Conservation (phyloP, 2,329 filamentous ascomycete genomes). For the Aspergillus viridinutans region DNA sequence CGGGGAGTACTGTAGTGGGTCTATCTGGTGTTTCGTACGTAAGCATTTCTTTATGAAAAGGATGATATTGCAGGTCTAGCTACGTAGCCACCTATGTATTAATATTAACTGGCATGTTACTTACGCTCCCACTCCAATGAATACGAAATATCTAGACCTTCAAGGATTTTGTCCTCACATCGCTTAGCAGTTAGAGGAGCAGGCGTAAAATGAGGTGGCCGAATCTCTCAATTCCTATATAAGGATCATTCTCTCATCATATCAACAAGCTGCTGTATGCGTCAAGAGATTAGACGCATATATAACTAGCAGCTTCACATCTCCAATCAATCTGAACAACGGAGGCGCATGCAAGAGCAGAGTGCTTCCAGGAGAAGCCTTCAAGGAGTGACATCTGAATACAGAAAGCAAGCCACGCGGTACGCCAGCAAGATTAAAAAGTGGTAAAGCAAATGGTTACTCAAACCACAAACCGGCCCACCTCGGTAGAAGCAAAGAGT, state of each 20-base stretch:
- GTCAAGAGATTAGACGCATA: conserved; percentile 11
- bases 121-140: too few relatives aligned
- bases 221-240: conserved; percentile 40
- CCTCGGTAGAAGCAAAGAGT: conserved; percentile 43
- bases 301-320: not conserved
- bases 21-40: not conserved
- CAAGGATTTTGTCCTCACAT: too few relatives aligned
- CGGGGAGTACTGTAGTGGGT: not conserved
- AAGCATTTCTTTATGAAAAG: not conserved
- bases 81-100: not conserved
- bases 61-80: not conserved
- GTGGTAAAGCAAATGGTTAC: conserved; percentile 23
- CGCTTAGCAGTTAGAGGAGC: not conserved
- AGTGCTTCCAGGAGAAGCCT: conserved; percentile 7
- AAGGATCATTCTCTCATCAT: conserved; percentile 29
- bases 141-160: too few relatives aligned
- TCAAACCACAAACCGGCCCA: conserved; percentile 45
- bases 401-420: conserved; percentile 12
- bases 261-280: conserved; percentile 12
- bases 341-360: conserved; percentile 11
- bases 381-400: conserved; percentile 11
- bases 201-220: conserved; percentile 37
- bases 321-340: conserved; percentile 2
- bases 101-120: not conserved
- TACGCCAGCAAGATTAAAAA: conserved; percentile 25